Evolutionary conservation across 1,284 basidiomycete genomes (phyloP), one percentile per base, ranked within the genome.

Genomic region (Cutaneotrichosporon cyanovorans): DNA sequence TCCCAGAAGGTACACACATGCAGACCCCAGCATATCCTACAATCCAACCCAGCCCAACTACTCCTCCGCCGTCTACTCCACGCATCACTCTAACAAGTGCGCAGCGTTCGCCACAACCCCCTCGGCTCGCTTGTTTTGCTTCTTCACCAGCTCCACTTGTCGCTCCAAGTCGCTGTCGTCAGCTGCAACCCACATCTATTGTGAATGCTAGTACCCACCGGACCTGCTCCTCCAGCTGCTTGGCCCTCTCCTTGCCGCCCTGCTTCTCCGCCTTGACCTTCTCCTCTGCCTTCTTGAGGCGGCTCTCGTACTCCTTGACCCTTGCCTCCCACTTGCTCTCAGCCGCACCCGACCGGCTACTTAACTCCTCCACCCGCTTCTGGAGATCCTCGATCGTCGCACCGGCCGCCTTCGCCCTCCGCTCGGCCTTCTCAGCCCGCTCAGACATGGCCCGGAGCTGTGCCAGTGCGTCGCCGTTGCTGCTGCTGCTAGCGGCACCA

Each of bases 181-280:
- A 18, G 19, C n/a, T n/a, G 5, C 15, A 34, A 1, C n/a, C 20
- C n/a, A 3, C 3, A 25, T 14, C 11, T 21, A 12, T 8, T 31
- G n/a, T 34, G 15, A 5, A 9, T 0, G 66, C 66, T 49, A 43
- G 68, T 28, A 28, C 25, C 12, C 25, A 28, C 67, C 62, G 53
- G 42, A 73, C 65, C 45, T 71, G 70, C 19, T 54, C 57, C 40
- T 73, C 68, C 36, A 78, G 56, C 57, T 77, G 75, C 12, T 60
- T 53, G 2, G 77, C 76, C 16, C 77, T 56, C 73, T 98, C 93
- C 74, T 96, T 97, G 32, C 85, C 83, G 4, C 93, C 93, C 62
- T 96, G 91, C 54, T 87, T 77, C 74, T 96, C 93, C 37, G 90
- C 77, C 78, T 97, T 98, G 58, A 92, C 82, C 68, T 84, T 85